phyloP scores from a whole-genome alignment of 495 filamentous ascomycete species.

The Apiosordaria backusii region DNA sequence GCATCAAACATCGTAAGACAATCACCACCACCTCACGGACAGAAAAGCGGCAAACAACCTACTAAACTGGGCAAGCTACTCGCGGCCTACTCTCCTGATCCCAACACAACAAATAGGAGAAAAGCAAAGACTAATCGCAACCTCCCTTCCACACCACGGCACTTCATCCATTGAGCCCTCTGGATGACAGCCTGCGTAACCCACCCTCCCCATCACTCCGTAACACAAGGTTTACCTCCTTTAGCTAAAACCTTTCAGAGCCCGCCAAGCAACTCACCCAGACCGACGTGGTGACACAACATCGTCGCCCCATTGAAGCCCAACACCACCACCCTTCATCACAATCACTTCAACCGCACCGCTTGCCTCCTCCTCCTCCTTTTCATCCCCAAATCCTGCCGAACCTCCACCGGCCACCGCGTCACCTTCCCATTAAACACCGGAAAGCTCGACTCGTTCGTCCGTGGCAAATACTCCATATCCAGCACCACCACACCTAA shows the following conservation, averaged over 20 bases:
- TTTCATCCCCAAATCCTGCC: neutral
- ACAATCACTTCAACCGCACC: neutral
- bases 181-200: neutral
- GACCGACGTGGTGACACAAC: conserved; percentile 12
- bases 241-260: neutral
- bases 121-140: neutral
- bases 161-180: too few species aligned
- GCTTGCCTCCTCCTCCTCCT: neutral
- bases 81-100: neutral
- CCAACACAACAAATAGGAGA: neutral
- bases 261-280: neutral
- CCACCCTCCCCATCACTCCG: neutral
- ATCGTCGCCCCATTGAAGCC: conserved; percentile 11
- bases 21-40: neutral
- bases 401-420: conserved; percentile 21
- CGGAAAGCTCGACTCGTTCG: conserved; percentile 20
- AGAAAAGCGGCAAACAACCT: too few species aligned
- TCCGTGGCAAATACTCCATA: conserved; percentile 17
- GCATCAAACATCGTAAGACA: neutral
- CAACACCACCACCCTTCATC: conserved; percentile 10
- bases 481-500: conserved; percentile 25
- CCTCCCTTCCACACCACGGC: neutral
- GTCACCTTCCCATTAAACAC: conserved; percentile 19
- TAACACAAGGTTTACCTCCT: neutral
- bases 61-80: neutral